A percentile compares a stretch with the other conserved stretches of the same genome.
Evolutionary conservation across 2,329 filamentous ascomycete species (phyloP).

Genomic region (Sporothrix sp.): DNA sequence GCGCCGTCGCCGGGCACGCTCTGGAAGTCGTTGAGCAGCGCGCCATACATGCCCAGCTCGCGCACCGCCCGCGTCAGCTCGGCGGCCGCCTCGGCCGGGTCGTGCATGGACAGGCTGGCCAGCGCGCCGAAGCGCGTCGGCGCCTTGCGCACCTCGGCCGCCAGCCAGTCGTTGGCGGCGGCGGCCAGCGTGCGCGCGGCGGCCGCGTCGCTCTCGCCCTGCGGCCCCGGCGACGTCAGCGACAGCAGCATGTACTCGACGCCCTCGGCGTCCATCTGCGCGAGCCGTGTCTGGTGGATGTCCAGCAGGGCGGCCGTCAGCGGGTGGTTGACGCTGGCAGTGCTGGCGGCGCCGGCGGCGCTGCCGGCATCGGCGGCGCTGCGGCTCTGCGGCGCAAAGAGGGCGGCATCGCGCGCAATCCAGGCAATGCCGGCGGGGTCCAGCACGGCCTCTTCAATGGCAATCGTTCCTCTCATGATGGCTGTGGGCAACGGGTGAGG

Average conservation of each 20-base stretch:
- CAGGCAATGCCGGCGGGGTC: constrained; percentile 24
- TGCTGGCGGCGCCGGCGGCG: constrained; percentile 13
- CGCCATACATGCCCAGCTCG: constrained; percentile 26
- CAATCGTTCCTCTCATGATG: constrained; percentile 24
- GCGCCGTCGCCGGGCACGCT: constrained; percentile 9
- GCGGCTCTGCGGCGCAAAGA: constrained; percentile 21
- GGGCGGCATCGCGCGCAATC: constrained; percentile 21
- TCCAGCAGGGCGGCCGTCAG: constrained; percentile 24
- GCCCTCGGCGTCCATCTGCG: constrained; percentile 27
- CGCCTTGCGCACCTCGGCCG: constrained; percentile 21
- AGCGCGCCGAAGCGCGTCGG: constrained; percentile 26
- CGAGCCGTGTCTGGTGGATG: constrained; percentile 24
- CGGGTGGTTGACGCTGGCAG: constrained; percentile 16
- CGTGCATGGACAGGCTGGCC: constrained; percentile 27
- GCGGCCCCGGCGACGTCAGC: constrained; percentile 26
- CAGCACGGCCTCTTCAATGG: constrained; percentile 28
- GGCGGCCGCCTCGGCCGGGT: constrained; percentile 20
- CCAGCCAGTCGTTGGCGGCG: constrained; percentile 27
- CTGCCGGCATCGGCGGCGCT: constrained; percentile 13
- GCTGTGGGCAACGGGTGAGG: no score
- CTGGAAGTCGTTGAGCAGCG: constrained; percentile 29
- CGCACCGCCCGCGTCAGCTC: constrained; percentile 25
- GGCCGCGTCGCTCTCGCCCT: constrained; percentile 22
- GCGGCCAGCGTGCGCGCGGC: constrained; percentile 22
- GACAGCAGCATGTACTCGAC: constrained; percentile 30